phyloP scores from a whole-genome alignment of 2,329 filamentous ascomycete species.

The Pyrenochaeta sp. region DNA sequence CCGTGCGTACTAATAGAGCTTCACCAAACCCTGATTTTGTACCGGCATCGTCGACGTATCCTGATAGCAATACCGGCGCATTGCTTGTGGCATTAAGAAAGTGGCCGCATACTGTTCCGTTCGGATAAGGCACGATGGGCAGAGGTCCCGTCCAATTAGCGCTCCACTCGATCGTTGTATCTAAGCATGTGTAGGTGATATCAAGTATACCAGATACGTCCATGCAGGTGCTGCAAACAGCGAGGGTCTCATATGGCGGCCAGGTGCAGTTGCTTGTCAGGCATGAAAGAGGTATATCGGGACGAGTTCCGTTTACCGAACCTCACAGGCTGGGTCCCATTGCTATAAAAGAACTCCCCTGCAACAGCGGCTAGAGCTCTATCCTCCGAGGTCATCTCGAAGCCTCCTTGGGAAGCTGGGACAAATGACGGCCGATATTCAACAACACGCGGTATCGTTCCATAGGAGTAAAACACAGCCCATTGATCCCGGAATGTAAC shows the following conservation, averaged over 20 bases:
- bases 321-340: conserved; percentile 26
- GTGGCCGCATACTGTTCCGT: conserved; percentile 34
- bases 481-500: conserved; percentile 35
- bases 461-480: conserved; percentile 12
- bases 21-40: conserved; percentile 19
- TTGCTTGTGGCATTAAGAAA: conserved; percentile 32
- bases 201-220: conserved; percentile 17
- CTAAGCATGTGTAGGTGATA: conserved; percentile 12
- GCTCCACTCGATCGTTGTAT: conserved; percentile 25
- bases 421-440: conserved; percentile 6
- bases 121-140: conserved; percentile 12
- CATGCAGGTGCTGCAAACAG: conserved; percentile 32
- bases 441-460: conserved; percentile 19
- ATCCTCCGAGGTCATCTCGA: background rate
- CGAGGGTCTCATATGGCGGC: conserved; percentile 36
- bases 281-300: conserved; percentile 37
- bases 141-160: conserved; percentile 2
- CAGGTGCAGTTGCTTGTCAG: conserved; percentile 43
- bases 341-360: conserved; percentile 19
- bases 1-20: conserved; percentile 14
- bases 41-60: conserved; percentile 12
- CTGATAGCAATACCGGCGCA: conserved; percentile 24
- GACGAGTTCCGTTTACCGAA: conserved; percentile 37
- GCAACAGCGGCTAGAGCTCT: conserved; percentile 4
- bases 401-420: background rate